These are phyloP conservation scores for Rhodamnia argentea DNA, from an alignment of 345 rosid species.

Conservation along the genomic window DNA sequence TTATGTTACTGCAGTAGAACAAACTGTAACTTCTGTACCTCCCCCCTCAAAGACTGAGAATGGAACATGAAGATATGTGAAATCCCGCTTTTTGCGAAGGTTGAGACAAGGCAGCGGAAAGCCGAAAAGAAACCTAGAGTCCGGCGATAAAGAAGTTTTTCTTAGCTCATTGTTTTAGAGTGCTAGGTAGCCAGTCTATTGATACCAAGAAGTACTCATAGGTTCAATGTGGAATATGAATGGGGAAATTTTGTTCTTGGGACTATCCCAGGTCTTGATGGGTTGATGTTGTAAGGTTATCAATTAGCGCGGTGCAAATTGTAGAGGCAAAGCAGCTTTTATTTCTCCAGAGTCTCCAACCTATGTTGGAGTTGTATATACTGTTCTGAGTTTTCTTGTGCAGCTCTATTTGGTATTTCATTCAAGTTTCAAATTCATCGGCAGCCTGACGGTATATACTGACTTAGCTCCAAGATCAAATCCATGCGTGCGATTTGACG, in stretches of 20 bases:
- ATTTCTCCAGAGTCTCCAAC: background rate
- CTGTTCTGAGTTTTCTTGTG: background rate
- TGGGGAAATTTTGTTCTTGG: background rate
- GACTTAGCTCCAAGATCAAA: too few relatives aligned
- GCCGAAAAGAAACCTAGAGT: background rate
- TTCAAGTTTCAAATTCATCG: background rate
- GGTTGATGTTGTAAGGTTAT: background rate
- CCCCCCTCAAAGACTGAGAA: constrained; percentile 40
- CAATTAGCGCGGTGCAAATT: background rate
- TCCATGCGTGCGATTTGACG: too few relatives aligned
- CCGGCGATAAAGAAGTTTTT: background rate
- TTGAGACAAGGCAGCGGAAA: background rate
- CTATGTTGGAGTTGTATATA: background rate
- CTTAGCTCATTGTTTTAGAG: background rate
- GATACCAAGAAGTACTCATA: background rate
- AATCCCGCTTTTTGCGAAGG: background rate
- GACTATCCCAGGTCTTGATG: background rate
- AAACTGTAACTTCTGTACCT: constrained; percentile 26
- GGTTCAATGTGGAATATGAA: background rate
- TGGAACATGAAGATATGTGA: constrained; percentile 1
- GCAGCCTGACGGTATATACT: background rate
- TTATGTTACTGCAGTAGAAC: constrained; percentile 24
- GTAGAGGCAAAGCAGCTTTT: background rate
- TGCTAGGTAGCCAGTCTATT: background rate
- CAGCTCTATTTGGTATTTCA: background rate